Conservation (phyloP, 2,329 filamentous ascomycete species). For the Epicoccum sorghinum region DNA sequence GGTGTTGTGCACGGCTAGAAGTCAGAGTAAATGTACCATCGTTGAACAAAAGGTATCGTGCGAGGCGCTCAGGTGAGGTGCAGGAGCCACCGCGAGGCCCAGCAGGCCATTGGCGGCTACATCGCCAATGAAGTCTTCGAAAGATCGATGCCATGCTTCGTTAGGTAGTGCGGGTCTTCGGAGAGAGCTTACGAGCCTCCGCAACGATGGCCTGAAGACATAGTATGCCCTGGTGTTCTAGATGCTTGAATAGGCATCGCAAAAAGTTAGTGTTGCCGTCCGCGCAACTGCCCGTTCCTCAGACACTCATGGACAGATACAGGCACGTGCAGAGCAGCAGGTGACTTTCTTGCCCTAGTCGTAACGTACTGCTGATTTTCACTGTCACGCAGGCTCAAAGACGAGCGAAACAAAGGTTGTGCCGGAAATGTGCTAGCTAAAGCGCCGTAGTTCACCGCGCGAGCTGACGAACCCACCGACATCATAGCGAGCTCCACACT, state of each 20-base stretch:
- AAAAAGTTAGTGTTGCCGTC: background rate
- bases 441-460: slow-evolving; percentile 14
- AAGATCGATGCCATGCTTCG: background rate
- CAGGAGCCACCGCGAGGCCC: background rate
- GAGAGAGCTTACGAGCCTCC: too few species aligned
- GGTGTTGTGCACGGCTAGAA: background rate
- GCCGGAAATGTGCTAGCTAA: slow-evolving; percentile 16
- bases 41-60: background rate
- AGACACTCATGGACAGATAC: background rate
- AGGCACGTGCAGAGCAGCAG: background rate
- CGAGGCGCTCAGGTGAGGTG: background rate
- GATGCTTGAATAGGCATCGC: too few species aligned
- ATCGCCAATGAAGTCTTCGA: background rate
- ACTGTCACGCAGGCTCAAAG: too few species aligned
- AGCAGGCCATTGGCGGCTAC: slow-evolving; percentile 1
- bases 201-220: background rate
- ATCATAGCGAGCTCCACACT: slow-evolving; percentile 24
- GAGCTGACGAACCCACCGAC: slow-evolving; percentile 17
- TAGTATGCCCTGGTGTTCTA: background rate
- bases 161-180: background rate
- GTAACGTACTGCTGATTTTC: background rate
- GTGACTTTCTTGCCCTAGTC: background rate
- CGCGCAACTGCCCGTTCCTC: background rate
- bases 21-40: too few species aligned
- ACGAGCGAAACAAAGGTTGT: background rate